Percentiles rank a stretch among this genome's conserved stretches.
phyloP scores from a whole-genome alignment of 2,329 filamentous ascomycete genomes.

The Aspergillus sp. region DNA sequence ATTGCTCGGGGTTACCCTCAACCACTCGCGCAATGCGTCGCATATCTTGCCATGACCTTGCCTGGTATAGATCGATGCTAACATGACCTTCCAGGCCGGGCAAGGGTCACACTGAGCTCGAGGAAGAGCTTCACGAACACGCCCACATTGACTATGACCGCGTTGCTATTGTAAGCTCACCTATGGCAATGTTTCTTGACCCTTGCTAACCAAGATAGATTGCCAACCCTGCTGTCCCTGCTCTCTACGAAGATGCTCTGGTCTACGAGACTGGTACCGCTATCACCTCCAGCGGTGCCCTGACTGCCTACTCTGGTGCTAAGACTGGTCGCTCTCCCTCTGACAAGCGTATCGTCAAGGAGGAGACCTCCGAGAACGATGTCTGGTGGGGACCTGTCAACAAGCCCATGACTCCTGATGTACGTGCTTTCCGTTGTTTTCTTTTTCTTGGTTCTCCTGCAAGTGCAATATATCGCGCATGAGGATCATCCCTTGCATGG shows the following conservation, averaged over 20 bases:
- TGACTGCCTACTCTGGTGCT: slow-evolving; percentile 95
- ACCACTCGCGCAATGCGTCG: not conserved
- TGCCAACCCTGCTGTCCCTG: slow-evolving; percentile 91
- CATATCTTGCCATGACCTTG: not conserved
- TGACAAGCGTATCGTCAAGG: slow-evolving; percentile 97
- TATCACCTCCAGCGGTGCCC: slow-evolving; percentile 91
- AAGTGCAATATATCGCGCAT: slow-evolving; percentile 22
- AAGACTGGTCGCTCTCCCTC: slow-evolving; percentile 97
- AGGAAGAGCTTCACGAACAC: slow-evolving; percentile 95
- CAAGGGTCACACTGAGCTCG: slow-evolving; percentile 90
- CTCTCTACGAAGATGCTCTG: slow-evolving; percentile 97
- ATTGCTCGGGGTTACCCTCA: not conserved
- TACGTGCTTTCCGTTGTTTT: slow-evolving; percentile 56
- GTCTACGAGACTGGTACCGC: slow-evolving; percentile 97
- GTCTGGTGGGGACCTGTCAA: slow-evolving; percentile 99
- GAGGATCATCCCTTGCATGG: slow-evolving; percentile 21
- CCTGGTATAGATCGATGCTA: slow-evolving; percentile 10
- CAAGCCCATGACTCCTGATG: slow-evolving; percentile 96
- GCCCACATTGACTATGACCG: slow-evolving; percentile 99
- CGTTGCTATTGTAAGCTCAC: slow-evolving; percentile 78
- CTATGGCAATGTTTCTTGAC: not conserved
- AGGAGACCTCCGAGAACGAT: slow-evolving; percentile 82
- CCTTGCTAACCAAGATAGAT: slow-evolving; percentile 48
- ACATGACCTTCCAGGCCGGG: slow-evolving; percentile 62
- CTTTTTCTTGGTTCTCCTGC: not conserved